phyloP scores from a whole-genome alignment of 2,329 filamentous ascomycete species.

The Calonectria hawksworthii region DNA sequence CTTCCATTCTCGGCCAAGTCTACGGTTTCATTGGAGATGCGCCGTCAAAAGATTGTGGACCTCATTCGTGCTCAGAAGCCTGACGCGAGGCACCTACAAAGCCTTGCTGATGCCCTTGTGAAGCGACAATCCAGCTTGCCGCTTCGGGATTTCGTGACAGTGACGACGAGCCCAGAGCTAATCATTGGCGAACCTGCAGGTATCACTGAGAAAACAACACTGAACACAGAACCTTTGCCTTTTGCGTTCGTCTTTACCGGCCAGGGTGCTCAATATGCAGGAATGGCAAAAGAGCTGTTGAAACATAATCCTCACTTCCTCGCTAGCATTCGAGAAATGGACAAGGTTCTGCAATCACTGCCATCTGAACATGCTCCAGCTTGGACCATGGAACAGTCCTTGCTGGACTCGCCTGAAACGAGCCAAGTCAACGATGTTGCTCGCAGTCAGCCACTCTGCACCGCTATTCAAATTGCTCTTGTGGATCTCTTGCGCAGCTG shows the following conservation, averaged over 20 bases:
- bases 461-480: constrained; percentile 52
- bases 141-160: background rate
- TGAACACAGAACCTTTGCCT: background rate
- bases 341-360: background rate
- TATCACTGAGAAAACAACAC: background rate
- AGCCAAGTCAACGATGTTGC: constrained; percentile 6
- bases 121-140: background rate
- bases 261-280: background rate
- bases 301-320: background rate
- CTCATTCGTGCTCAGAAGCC: background rate
- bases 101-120: background rate
- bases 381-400: constrained; percentile 17
- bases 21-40: background rate
- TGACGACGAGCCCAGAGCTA: background rate
- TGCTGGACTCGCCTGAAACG: constrained; percentile 30
- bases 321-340: background rate
- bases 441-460: constrained; percentile 50
- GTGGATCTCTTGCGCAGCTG: constrained; percentile 43
- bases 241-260: background rate
- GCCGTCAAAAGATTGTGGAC: background rate
- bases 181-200: too few relatives aligned
- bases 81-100: background rate
- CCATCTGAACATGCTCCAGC: background rate
- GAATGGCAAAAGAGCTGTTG: background rate
- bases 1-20: background rate